Evolutionary conservation across 1,139 yeast genomes (phyloP).

Genomic region (Petasospora fabianii): DNA sequence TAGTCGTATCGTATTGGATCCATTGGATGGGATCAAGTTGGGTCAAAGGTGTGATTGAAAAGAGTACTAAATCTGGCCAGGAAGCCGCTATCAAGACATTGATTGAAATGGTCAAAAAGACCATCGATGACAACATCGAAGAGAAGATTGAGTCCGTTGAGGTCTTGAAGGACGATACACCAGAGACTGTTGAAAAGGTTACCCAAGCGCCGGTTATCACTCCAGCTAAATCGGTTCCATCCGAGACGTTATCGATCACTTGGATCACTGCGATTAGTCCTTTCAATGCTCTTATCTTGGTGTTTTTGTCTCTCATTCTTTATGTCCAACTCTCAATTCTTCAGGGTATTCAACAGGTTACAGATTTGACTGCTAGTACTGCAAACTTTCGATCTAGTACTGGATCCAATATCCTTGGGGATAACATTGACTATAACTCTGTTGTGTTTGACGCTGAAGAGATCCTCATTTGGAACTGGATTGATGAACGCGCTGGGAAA

Average conservation of each 20-base stretch:
- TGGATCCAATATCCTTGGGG: too few relatives aligned
- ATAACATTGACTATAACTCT: too few relatives aligned
- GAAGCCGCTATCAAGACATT: slow-evolving; percentile 47
- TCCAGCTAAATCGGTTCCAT: background rate
- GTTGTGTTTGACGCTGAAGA: slow-evolving; percentile 24
- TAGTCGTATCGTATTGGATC: slow-evolving; percentile 60
- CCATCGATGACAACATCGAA: slow-evolving; percentile 14
- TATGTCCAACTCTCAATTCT: slow-evolving; percentile 16
- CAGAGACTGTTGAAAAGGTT: background rate
- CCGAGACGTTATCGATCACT: background rate
- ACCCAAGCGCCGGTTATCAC: background rate
- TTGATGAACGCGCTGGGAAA: slow-evolving; percentile 24
- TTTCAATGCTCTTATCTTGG: slow-evolving; percentile 14
- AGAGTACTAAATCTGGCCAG: slow-evolving; percentile 87
- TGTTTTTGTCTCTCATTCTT: slow-evolving; percentile 10
- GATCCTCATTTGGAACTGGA: slow-evolving; percentile 26
- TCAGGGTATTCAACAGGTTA: slow-evolving; percentile 2
- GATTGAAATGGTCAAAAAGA: slow-evolving; percentile 12
- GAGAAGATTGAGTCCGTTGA: slow-evolving; percentile 7
- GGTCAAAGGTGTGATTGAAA: slow-evolving; percentile 89
- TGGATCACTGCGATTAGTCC: slow-evolving; percentile 1
- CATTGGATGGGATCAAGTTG: slow-evolving; percentile 93
- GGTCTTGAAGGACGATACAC: too few relatives aligned
- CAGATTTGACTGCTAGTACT: slow-evolving; percentile 2
- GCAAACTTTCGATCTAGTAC: too few relatives aligned